Base-by-base conservation (phyloP, 257 asterid species). In the Galeopsis tetrahit region DNA sequence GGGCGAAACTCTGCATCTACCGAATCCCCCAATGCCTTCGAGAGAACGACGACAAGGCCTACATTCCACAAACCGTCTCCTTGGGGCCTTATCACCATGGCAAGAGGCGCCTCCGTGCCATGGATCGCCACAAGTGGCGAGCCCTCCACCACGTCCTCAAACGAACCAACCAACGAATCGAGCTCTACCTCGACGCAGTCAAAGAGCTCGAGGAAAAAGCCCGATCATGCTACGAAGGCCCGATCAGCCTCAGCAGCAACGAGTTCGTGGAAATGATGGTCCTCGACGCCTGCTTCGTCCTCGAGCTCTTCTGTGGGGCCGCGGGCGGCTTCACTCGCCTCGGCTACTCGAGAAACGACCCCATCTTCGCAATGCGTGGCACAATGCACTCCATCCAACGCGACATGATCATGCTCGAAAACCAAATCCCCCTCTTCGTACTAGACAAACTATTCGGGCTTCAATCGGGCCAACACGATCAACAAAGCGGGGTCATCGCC, bases 341-440 rank as follows among this genome's bases (percentile, higher is more conserved):
- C 0, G 95, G 93, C 0, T 93, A 93, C 82, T 84, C 95, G 0
- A 80, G 97, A 68, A 85, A 75, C 31, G 97, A 93, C 56, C 97
- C 96, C 2, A 59, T 90, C 13, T 93, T 93, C 61, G 91, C 98
- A 0, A 90, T 87, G 95, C 87, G 96, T 0, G 96, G 95, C 1
- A 72, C 93, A 1, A 93, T 93, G 97, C 96, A 90, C 66, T 85
- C 93, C 3, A 89, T 89, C 63, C 96, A 87, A 48, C 82, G 97
- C 1, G 98, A 93, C 71, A 93, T 93, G 98, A 93, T 93, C 7
- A 93, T 88, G 98, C 84, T 93, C 0, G 98, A 93, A 83, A 93
- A 93, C 75, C 98, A 93, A 59, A 82, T 93, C 9, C 97, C 98
- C 2, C 80, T 93, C 0, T 86, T 90, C 42, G 36, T 90, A 5